phyloP scores from a whole-genome alignment of 192 early-diverging fungal genomes.

The Geranomyces variabilis region DNA sequence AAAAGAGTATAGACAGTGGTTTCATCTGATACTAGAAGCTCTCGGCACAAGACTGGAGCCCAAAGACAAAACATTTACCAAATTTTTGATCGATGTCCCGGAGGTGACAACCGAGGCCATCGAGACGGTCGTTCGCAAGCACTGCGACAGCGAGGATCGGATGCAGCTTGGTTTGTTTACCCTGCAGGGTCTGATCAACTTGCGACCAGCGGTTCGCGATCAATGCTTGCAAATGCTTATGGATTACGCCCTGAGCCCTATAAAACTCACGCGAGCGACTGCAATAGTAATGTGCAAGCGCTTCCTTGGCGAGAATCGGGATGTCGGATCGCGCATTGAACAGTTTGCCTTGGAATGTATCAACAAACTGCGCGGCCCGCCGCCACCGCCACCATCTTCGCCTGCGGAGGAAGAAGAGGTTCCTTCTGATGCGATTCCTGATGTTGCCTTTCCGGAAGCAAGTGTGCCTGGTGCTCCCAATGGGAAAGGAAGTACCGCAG shows the following conservation, averaged over 20 bases:
- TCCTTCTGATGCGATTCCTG: conserved; percentile 1
- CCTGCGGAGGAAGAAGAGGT: not conserved
- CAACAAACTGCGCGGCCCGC: conserved; percentile 4
- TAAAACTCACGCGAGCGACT: conserved; percentile 52
- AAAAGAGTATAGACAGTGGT: conserved; percentile 34
- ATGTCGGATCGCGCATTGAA: conserved; percentile 49
- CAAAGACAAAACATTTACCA: conserved; percentile 72
- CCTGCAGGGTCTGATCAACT: conserved; percentile 60
- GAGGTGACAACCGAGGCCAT: conserved; percentile 65
- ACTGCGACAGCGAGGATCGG: conserved; percentile 55
- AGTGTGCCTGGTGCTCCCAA: conserved; percentile 26
- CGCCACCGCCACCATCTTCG: not conserved
- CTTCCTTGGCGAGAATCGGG: conserved; percentile 61
- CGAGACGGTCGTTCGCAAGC: conserved; percentile 58
- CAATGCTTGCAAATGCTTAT: conserved; percentile 60
- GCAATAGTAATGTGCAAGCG: conserved; percentile 64
- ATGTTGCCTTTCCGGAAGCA: conserved; percentile 22
- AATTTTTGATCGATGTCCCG: conserved; percentile 78
- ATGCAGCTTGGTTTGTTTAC: conserved; percentile 62
- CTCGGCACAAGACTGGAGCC: conserved; percentile 54
- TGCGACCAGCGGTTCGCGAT: conserved; percentile 60
- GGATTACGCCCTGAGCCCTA: conserved; percentile 50
- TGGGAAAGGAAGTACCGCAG: conserved; percentile 28
- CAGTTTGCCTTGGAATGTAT: conserved; percentile 44
- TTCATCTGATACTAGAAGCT: conserved; percentile 36